Evolutionary conservation across 164 flowering plant species (phyloP), one percentile per base, ranked within the genome.

Genomic region (Stephania japonica): DNA sequence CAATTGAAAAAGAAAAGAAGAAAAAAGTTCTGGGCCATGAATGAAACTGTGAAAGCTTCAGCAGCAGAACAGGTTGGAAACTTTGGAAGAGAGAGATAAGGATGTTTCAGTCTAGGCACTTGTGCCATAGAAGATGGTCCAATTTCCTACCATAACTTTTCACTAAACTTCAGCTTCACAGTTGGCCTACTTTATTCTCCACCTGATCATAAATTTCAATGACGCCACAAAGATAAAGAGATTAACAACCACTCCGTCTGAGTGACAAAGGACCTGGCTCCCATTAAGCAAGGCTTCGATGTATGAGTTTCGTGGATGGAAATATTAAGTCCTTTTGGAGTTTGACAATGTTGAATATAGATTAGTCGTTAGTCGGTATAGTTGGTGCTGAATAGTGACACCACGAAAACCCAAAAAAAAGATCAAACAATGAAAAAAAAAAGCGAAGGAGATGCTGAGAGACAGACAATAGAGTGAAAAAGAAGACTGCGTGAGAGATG

Each of bases 111-210:
- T 18, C 64, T 59, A 19, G 64, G 64, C 64, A 7, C 64, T 59
- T 59, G 64, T 59, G 64, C 23, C 64, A 59, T 59, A 24, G 64
- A 59, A 59, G 64, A 59, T 18, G 64, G 64, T 59, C 64, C 64
- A 59, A 21, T n/a, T 59, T 59, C 64, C 64, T 59, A 59, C 62
- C 64, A 59, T 24, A 59, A 59, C 64, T 59, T 59, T 59, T 59
- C 64, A n/a, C 23, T n/a, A 59, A 3, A 32, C 24, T 59, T n/a
- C 53, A 59, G 64, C 64, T 59, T 59, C 64, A 21, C 19, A 59
- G 64, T 59, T 59, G 64, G 64, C 64, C 23, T 10, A 59, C 64
- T 59, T 59, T 59, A 59, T 59, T 59, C 64, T 18, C 64, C 64
- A 59, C 64, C 64, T 59, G 64, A 59, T 59, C 24, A n/a, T n/a